phyloP scores from a whole-genome alignment of 176 grass and related monocot genomes.

The Thinopyrum elongatum region DNA sequence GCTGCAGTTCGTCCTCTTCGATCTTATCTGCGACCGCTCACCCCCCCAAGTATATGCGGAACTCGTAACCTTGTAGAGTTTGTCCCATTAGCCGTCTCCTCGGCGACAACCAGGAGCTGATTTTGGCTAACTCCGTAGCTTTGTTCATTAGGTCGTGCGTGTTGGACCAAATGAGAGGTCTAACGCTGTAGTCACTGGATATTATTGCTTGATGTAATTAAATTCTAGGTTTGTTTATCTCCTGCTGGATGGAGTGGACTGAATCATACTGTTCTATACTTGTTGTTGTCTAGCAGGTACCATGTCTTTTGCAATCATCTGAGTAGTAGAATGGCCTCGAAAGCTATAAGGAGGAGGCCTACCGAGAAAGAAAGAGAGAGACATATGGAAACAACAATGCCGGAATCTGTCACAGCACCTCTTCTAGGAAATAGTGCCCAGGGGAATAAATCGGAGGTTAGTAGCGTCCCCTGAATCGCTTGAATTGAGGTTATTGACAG shows the following conservation, averaged over 20 bases:
- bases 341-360: slow-evolving; percentile 38
- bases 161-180: neutral
- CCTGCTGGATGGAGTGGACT: neutral
- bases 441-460: slow-evolving; percentile 36
- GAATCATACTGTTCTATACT: neutral
- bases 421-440: slow-evolving; percentile 25
- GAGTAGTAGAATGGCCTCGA: slow-evolving; percentile 32
- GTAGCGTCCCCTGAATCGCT: neutral
- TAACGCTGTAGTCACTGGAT: neutral
- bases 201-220: neutral
- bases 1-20: neutral
- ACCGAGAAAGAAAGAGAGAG: slow-evolving; percentile 8
- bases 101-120: no score
- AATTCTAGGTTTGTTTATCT: neutral
- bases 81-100: neutral
- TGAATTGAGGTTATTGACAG: neutral
- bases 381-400: slow-evolving; percentile 1
- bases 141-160: neutral
- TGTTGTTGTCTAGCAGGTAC: neutral
- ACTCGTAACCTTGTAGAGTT: neutral
- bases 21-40: neutral
- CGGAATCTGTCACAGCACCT: slow-evolving; percentile 28
- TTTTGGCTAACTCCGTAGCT: neutral
- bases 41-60: neutral
- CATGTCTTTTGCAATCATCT: slow-evolving; percentile 24